Evolutionary conservation across 164 flowering plant species (phyloP).

Genomic region (Stephania yunnanensis): DNA sequence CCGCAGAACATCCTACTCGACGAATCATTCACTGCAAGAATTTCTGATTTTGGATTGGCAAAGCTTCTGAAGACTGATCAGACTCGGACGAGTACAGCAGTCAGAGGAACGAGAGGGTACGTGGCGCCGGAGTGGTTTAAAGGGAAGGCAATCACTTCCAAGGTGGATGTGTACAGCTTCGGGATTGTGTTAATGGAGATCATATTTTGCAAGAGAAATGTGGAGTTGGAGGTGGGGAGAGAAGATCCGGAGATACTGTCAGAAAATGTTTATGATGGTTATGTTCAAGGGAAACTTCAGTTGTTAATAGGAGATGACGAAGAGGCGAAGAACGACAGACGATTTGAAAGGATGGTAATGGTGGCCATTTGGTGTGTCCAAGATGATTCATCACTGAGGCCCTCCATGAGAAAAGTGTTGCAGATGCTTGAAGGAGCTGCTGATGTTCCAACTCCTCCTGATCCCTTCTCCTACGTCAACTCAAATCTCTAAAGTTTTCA

Average conservation of each 20-base stretch:
- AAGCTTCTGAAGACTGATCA: constrained; percentile 21
- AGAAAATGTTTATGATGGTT: constrained; percentile 23
- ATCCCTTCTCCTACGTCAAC: constrained; percentile 13
- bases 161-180: constrained; percentile 29
- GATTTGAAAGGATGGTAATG: constrained; percentile 18
- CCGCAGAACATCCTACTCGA: constrained; percentile 25
- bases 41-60: constrained; percentile 29
- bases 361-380: constrained; percentile 27
- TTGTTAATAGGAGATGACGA: constrained; percentile 17
- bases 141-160: constrained; percentile 18
- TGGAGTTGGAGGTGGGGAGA: neutral
- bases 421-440: constrained; percentile 24
- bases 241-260: constrained; percentile 8
- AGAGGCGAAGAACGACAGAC: constrained; percentile 13
- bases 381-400: constrained; percentile 19
- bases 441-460: constrained; percentile 18
- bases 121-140: constrained; percentile 29
- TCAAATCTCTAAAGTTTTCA: neutral
- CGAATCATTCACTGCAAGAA: constrained; percentile 12
- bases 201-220: constrained; percentile 16
- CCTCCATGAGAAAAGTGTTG: constrained; percentile 23
- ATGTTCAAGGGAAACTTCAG: neutral
- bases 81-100: constrained; percentile 15
- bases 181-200: constrained; percentile 25
- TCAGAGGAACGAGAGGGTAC: constrained; percentile 26